Percentiles rank a stretch among this genome's conserved stretches.
phyloP scores from a whole-genome alignment of 2,329 filamentous ascomycete species.

The Hypoxylon sp. region DNA sequence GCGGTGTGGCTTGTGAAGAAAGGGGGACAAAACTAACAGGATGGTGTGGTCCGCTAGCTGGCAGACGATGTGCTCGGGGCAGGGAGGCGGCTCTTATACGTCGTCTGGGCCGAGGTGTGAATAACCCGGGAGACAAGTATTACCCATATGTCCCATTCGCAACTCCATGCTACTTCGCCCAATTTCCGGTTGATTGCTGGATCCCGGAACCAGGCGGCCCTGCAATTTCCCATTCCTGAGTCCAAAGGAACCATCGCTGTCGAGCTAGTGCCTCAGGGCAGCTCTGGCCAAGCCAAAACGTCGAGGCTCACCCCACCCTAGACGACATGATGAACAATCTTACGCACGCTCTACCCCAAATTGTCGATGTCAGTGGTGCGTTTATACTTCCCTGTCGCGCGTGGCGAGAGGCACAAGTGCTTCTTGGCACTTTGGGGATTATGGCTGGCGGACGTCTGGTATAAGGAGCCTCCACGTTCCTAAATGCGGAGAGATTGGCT shows the following conservation, averaged over 20 bases:
- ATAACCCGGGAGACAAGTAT: background rate
- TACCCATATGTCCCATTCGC: background rate
- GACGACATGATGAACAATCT: slow-evolving; percentile 23
- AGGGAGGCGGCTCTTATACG: slow-evolving; percentile 32
- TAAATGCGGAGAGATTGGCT: slow-evolving; percentile 38
- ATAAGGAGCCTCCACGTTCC: slow-evolving; percentile 19
- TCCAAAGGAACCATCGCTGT: slow-evolving; percentile 11
- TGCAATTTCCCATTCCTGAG: slow-evolving; percentile 16
- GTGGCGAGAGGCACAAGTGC: slow-evolving; percentile 30
- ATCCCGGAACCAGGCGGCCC: slow-evolving; percentile 20
- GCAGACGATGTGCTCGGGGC: slow-evolving; percentile 16
- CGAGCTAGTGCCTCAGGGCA: slow-evolving; percentile 3
- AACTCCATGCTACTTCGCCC: slow-evolving; percentile 12
- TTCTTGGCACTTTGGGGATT: slow-evolving; percentile 41
- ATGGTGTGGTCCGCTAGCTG: slow-evolving; percentile 22
- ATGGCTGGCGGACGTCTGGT: slow-evolving; percentile 14
- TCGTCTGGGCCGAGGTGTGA: slow-evolving; percentile 1
- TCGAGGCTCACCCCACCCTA: slow-evolving; percentile 20
- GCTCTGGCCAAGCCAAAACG: slow-evolving; percentile 32
- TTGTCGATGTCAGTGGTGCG: slow-evolving; percentile 17
- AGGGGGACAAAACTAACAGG: slow-evolving; percentile 9
- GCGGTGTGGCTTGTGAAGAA: slow-evolving; percentile 10
- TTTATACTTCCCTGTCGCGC: slow-evolving; percentile 27
- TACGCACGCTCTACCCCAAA: slow-evolving; percentile 6
- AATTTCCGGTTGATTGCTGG: slow-evolving; percentile 36